Percentiles rank a stretch among this genome's conserved stretches.
Evolutionary conservation across 805 yeast species (phyloP).

Genomic region (Candida quercuum): DNA sequence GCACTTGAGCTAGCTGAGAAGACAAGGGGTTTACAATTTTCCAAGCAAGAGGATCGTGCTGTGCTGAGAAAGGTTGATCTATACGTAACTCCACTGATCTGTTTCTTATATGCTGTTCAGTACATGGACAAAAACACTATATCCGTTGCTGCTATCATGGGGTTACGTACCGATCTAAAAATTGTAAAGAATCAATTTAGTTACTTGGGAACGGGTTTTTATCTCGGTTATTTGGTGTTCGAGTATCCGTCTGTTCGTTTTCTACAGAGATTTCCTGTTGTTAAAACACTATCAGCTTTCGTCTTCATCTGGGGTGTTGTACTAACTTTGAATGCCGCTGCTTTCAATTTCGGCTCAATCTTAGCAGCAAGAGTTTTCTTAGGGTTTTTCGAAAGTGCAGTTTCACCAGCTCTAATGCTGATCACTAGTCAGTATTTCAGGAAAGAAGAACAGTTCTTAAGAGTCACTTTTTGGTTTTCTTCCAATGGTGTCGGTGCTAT

Average conservation of each 20-base stretch:
- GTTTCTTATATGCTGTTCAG: slow-evolving; percentile 41
- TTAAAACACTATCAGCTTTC: background rate
- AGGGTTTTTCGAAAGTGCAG: slow-evolving; percentile 11
- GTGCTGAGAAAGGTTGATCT: slow-evolving; percentile 18
- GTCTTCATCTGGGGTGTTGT: slow-evolving; percentile 2
- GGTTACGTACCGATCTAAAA: slow-evolving; percentile 1
- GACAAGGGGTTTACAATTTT: too few relatives aligned
- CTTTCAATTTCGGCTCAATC: slow-evolving; percentile 4
- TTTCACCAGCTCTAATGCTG: slow-evolving; percentile 29
- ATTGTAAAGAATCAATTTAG: slow-evolving; percentile 3
- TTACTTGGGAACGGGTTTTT: slow-evolving; percentile 6
- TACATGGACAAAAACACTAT: slow-evolving; percentile 51
- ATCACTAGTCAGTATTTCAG: slow-evolving; percentile 30
- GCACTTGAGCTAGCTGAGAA: too few relatives aligned
- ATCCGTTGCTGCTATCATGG: slow-evolving; percentile 43
- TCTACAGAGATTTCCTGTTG: slow-evolving; percentile 1
- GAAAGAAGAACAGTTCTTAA: slow-evolving; percentile 25
- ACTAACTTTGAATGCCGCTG: background rate
- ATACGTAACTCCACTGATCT: slow-evolving; percentile 36
- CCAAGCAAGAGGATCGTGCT: too few relatives aligned
- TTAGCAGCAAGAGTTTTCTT: slow-evolving; percentile 5
- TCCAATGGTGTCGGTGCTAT: slow-evolving; percentile 27
- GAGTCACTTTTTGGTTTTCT: slow-evolving; percentile 31
- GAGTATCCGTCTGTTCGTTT: slow-evolving; percentile 2
- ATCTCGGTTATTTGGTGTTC: slow-evolving; percentile 3